A percentile compares a stretch with the other conserved stretches of the same genome.
These are phyloP conservation scores for Trichothecium roseum DNA, from an alignment of 2,329 filamentous ascomycete genomes.

Conservation along the genomic window DNA sequence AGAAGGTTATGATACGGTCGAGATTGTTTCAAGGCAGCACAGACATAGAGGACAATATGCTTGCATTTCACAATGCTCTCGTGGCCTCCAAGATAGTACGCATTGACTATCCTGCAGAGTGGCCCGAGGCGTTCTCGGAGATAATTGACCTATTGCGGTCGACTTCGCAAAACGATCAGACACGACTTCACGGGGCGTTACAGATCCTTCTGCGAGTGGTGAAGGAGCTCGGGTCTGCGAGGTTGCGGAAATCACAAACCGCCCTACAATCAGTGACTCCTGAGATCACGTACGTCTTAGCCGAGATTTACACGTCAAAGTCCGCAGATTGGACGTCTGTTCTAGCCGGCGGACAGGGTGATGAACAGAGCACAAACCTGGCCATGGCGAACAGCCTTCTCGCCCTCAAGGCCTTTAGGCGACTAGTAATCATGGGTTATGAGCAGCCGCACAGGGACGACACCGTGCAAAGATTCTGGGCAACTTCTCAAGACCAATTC, in stretches of 20 bases:
- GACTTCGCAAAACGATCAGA: slow-evolving; percentile 39
- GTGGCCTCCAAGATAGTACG: slow-evolving; percentile 80
- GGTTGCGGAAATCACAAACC: slow-evolving; percentile 63
- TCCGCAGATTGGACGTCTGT: slow-evolving; percentile 58
- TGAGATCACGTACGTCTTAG: slow-evolving; percentile 73
- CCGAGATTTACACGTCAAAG: slow-evolving; percentile 66
- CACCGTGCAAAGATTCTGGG: slow-evolving; percentile 73
- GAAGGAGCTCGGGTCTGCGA: slow-evolving; percentile 79
- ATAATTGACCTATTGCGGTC: slow-evolving; percentile 55
- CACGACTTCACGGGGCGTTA: slow-evolving; percentile 62
- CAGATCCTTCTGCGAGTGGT: slow-evolving; percentile 74
- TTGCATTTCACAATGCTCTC: slow-evolving; percentile 82
- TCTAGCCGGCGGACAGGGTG: slow-evolving; percentile 45
- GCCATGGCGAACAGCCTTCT: slow-evolving; percentile 69
- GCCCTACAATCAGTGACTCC: slow-evolving; percentile 70
- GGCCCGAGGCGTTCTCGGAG: slow-evolving; percentile 54
- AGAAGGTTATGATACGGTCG: slow-evolving; percentile 68
- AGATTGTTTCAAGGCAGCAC: slow-evolving; percentile 68
- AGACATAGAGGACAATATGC: slow-evolving; percentile 60
- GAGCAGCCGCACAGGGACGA: slow-evolving; percentile 72
- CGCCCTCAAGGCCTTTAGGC: slow-evolving; percentile 68
- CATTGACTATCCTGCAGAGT: slow-evolving; percentile 81
- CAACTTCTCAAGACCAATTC: slow-evolving; percentile 65
- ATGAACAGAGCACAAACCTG: slow-evolving; percentile 47
- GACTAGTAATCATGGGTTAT: slow-evolving; percentile 72